Evolutionary conservation across 805 yeast species (phyloP).

Genomic region (Ogataea neopini): DNA sequence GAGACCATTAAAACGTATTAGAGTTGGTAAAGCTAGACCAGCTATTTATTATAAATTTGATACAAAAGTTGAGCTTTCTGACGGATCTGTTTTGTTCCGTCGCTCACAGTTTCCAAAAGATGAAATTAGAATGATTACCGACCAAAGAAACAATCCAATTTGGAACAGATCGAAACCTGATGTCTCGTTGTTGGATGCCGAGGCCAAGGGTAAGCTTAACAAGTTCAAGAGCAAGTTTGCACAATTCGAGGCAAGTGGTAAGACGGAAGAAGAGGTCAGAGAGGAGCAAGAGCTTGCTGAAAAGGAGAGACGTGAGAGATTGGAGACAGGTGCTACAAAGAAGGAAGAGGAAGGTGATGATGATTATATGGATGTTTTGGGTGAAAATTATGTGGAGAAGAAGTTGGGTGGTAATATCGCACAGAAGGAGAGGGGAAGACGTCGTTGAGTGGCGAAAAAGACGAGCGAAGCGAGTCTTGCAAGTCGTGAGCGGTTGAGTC

Average conservation of each 20-base stretch:
- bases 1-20: conserved; percentile 69
- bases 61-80: conserved; percentile 85
- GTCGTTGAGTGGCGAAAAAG: conserved; percentile 11
- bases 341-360: conserved; percentile 32
- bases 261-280: conserved; percentile 33
- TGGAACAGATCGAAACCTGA: conserved; percentile 91
- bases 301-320: conserved; percentile 31
- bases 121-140: conserved; percentile 82
- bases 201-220: conserved; percentile 77
- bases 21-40: conserved; percentile 86
- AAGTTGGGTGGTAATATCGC: conserved; percentile 40
- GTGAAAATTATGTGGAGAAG: conserved; percentile 40
- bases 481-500: too few species aligned
- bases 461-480: too few species aligned
- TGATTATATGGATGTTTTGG: conserved; percentile 61
- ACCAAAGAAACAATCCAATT: conserved; percentile 80
- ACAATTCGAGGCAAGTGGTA: conserved; percentile 42
- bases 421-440: conserved; percentile 31
- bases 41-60: conserved; percentile 91
- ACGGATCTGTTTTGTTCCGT: conserved; percentile 86
- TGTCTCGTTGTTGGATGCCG: conserved; percentile 71
- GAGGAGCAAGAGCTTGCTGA: conserved; percentile 27
- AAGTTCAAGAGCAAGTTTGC: conserved; percentile 71
- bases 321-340: conserved; percentile 32
- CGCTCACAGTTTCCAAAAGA: conserved; percentile 85